phyloP scores from a whole-genome alignment of 2,329 filamentous ascomycete genomes.

The Pseudodiploospora longispora region DNA sequence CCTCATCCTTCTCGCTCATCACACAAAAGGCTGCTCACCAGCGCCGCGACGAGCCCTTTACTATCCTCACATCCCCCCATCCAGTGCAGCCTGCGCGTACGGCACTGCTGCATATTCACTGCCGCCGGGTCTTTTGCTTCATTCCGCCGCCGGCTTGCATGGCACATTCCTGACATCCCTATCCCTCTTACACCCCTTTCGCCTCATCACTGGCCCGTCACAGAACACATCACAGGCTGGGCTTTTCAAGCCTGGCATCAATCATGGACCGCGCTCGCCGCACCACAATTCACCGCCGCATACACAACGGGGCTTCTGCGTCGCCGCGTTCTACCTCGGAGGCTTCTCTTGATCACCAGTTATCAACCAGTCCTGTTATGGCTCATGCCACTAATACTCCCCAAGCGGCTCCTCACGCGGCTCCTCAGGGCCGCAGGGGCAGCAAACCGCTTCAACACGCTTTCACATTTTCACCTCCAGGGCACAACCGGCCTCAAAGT shows the following conservation, averaged over 20 bases:
- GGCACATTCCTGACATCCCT: slow-evolving; percentile 5
- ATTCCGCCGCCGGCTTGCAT: slow-evolving; percentile 1
- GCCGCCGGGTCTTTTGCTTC: neutral
- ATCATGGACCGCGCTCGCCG: slow-evolving; percentile 31
- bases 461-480: slow-evolving; percentile 30
- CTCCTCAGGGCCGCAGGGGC: slow-evolving; percentile 21
- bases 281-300: slow-evolving; percentile 24
- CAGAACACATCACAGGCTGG: slow-evolving; percentile 12
- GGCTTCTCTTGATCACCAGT: slow-evolving; percentile 21
- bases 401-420: slow-evolving; percentile 13
- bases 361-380: slow-evolving; percentile 23
- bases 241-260: slow-evolving; percentile 21
- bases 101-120: neutral
- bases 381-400: slow-evolving; percentile 20
- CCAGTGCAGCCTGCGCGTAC: neutral
- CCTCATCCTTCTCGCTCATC: slow-evolving; percentile 6
- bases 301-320: slow-evolving; percentile 21
- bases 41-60: slow-evolving; percentile 1
- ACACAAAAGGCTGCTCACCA: slow-evolving; percentile 7
- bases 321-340: slow-evolving; percentile 26
- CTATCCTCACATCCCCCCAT: neutral
- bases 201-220: slow-evolving; percentile 2
- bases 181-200: slow-evolving; percentile 13
- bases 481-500: slow-evolving; percentile 19
- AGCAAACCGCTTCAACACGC: slow-evolving; percentile 28